A percentile compares a stretch with the other conserved stretches of the same genome.
Conservation (phyloP, 208 protist species). For the Trypanosoma mega region DNA sequence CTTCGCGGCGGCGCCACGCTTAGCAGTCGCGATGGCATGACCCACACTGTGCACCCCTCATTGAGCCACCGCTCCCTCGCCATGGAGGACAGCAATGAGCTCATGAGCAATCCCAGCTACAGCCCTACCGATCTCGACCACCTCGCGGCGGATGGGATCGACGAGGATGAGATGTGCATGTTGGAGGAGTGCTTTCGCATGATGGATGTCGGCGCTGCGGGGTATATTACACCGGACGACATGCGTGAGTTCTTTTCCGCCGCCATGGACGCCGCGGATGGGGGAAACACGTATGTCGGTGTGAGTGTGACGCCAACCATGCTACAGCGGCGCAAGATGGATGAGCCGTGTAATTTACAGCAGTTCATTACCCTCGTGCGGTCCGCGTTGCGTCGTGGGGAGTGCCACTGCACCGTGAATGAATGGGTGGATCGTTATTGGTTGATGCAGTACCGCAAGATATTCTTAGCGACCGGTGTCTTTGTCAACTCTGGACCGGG, state of each 20-base stretch:
- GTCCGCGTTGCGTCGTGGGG: not conserved
- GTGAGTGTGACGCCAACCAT: slow-evolving; percentile 5
- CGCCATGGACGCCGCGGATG: not conserved
- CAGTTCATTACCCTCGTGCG: slow-evolving; percentile 8
- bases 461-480: slow-evolving; percentile 30
- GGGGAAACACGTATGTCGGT: not conserved
- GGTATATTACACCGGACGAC: slow-evolving; percentile 34
- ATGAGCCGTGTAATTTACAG: slow-evolving; percentile 8
- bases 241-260: slow-evolving; percentile 33
- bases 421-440: slow-evolving; percentile 59
- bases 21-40: too few species aligned
- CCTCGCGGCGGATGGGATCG: slow-evolving; percentile 15
- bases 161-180: slow-evolving; percentile 11
- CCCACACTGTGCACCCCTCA: too few species aligned
- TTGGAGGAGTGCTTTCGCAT: slow-evolving; percentile 54
- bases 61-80: slow-evolving; percentile 4
- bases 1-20: too few species aligned
- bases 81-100: too few species aligned
- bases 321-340: slow-evolving; percentile 3
- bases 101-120: not conserved
- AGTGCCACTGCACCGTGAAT: not conserved
- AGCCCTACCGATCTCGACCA: slow-evolving; percentile 8
- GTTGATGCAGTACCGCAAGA: slow-evolving; percentile 46
- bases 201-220: slow-evolving; percentile 34
- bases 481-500: slow-evolving; percentile 32